phyloP scores from a whole-genome alignment of 495 filamentous ascomycete genomes.

The Acidiella bohemica region DNA sequence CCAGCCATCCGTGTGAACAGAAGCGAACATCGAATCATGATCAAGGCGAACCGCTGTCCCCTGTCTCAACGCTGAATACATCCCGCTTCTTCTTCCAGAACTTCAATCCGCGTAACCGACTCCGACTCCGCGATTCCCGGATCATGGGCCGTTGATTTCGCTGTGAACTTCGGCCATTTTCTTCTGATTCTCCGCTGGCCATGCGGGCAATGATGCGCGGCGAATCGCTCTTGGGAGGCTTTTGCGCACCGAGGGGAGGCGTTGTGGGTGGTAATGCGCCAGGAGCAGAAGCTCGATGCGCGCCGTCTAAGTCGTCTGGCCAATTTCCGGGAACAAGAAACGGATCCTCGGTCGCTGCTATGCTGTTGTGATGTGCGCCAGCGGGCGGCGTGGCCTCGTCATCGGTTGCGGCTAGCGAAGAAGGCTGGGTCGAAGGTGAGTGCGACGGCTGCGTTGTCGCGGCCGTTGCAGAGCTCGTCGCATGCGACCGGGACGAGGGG shows the following conservation, averaged over 20 bases:
- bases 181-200: constrained; percentile 5
- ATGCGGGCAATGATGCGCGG: constrained; percentile 3
- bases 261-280: neutral
- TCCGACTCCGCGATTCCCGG: constrained; percentile 15
- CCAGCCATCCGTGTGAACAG: too few relatives aligned
- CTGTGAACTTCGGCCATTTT: constrained; percentile 1
- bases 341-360: constrained; percentile 15
- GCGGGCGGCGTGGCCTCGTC: constrained; percentile 8
- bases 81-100: constrained; percentile 15
- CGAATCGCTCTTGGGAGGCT: neutral
- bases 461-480: constrained; percentile 14
- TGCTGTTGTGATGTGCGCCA: neutral
- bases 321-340: constrained; percentile 16
- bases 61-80: constrained; percentile 1
- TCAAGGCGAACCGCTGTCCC: constrained; percentile 1
- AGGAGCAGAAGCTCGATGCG: constrained; percentile 5
- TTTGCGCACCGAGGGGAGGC: neutral
- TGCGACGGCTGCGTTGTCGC: constrained; percentile 13
- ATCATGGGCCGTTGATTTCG: neutral
- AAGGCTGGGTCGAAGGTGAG: constrained; percentile 18
- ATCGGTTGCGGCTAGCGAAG: constrained; percentile 9
- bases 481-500: constrained; percentile 10
- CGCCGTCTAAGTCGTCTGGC: constrained; percentile 11
- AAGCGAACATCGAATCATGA: too few relatives aligned
- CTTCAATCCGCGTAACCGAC: constrained; percentile 13